A percentile compares a stretch with the other conserved stretches of the same genome.
These are phyloP conservation scores for Emydomyces testavorans DNA, from an alignment of 2,329 filamentous ascomycete species.

Conservation along the genomic window DNA sequence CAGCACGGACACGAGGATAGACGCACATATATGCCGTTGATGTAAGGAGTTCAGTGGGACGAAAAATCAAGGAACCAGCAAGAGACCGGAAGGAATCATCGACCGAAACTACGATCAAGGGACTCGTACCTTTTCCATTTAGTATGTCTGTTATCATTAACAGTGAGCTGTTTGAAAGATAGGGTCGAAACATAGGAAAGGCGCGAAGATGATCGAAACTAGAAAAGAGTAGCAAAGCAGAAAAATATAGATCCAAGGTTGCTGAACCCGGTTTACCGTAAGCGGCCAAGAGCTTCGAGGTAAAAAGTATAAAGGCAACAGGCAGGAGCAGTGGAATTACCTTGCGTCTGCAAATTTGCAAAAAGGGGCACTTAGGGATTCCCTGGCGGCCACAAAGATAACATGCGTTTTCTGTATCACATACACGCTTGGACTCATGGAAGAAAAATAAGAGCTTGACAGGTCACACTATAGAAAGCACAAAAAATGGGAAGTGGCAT, in stretches of 20 bases:
- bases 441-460: background rate
- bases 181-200: too few relatives aligned
- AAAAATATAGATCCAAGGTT: too few relatives aligned
- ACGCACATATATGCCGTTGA: background rate
- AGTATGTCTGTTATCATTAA: too few relatives aligned
- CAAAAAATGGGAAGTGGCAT: background rate
- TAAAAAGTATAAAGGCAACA: background rate
- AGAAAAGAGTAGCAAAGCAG: too few relatives aligned
- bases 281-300: background rate
- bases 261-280: too few relatives aligned
- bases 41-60: background rate
- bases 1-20: background rate
- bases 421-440: slow-evolving; percentile 9
- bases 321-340: background rate
- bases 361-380: background rate
- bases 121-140: too few relatives aligned
- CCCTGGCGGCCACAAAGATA: background rate
- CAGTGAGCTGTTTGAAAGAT: too few relatives aligned
- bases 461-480: slow-evolving; percentile 5
- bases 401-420: slow-evolving; percentile 1
- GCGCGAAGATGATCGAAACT: too few relatives aligned
- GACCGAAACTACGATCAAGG: too few relatives aligned
- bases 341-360: background rate
- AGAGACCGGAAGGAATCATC: background rate
- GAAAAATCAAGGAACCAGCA: background rate